Evolutionary conservation across 2,329 filamentous ascomycete species (phyloP).

Genomic region (Calycina herbarum): DNA sequence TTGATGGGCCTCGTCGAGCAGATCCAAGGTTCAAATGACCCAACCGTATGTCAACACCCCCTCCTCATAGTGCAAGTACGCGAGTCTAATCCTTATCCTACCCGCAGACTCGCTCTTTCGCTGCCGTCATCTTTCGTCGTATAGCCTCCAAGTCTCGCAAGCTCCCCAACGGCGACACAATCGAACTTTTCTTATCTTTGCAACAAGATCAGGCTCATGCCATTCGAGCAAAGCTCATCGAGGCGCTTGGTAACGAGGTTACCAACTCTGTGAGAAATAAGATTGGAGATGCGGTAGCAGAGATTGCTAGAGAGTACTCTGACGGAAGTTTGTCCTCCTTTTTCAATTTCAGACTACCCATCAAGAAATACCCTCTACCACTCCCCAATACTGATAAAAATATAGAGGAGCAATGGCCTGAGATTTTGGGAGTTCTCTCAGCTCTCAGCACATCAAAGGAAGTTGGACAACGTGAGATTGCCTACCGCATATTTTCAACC

Average conservation of each 20-base stretch:
- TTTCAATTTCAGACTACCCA: not conserved
- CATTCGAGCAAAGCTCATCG: constrained; percentile 81
- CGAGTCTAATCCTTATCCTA: constrained; percentile 4
- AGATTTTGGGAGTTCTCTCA: constrained; percentile 83
- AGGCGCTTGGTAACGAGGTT: constrained; percentile 71
- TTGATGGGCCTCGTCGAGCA: constrained; percentile 95
- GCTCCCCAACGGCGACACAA: constrained; percentile 65
- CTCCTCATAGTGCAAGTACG: not conserved
- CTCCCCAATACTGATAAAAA: not conserved
- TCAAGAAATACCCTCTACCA: not conserved
- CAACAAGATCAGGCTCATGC: constrained; percentile 69
- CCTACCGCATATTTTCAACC: constrained; percentile 92
- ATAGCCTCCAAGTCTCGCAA: constrained; percentile 90
- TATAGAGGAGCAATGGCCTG: constrained; percentile 81
- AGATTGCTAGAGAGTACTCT: constrained; percentile 91
- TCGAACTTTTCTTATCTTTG: constrained; percentile 84
- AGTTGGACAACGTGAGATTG: constrained; percentile 81
- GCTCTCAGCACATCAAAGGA: constrained; percentile 86
- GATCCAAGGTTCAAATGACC: constrained; percentile 67
- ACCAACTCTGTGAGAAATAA: constrained; percentile 83
- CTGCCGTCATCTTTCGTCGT: constrained; percentile 89
- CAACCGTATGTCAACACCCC: constrained; percentile 31
- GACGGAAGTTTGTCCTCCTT: constrained; percentile 70
- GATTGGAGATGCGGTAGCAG: constrained; percentile 95
- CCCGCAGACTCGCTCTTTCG: constrained; percentile 78